These are phyloP conservation scores for Cubamyces lactineus DNA, from an alignment of 768 basidiomycete genomes.

Conservation along the genomic window DNA sequence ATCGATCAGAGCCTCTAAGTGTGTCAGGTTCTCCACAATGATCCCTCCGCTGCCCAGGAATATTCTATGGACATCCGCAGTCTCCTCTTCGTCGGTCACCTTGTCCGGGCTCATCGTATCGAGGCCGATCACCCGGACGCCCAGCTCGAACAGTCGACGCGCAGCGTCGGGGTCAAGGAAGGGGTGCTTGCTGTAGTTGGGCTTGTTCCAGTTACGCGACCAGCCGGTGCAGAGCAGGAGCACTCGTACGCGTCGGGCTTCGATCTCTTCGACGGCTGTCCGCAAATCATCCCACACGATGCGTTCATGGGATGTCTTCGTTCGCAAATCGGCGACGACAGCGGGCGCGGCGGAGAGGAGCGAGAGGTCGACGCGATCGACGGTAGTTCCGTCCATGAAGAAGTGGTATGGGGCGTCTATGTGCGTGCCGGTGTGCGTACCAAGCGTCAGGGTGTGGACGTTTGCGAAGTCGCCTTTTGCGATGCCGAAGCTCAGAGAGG, in stretches of 20 bases:
- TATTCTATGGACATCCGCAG: constrained; percentile 50
- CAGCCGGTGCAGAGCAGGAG: constrained; percentile 72
- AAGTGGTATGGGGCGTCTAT: constrained; percentile 81
- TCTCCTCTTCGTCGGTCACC: constrained; percentile 30
- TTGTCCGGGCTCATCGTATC: constrained; percentile 74
- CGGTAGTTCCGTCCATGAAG: constrained; percentile 54
- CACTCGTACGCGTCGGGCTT: constrained; percentile 39
- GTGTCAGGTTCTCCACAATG: constrained; percentile 73
- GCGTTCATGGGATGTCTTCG: constrained; percentile 44
- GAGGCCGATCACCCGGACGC: constrained; percentile 60
- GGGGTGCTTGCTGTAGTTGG: constrained; percentile 63
- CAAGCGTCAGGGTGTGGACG: constrained; percentile 55
- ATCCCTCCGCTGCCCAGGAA: constrained; percentile 63
- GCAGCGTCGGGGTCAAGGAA: constrained; percentile 62
- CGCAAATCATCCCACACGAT: constrained; percentile 62
- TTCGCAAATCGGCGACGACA: constrained; percentile 56
- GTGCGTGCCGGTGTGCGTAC: constrained; percentile 80
- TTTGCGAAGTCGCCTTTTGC: constrained; percentile 49
- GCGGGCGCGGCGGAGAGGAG: constrained; percentile 56
- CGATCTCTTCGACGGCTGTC: constrained; percentile 42
- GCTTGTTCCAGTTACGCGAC: constrained; percentile 56
- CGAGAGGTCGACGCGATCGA: constrained; percentile 60
- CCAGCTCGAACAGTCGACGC: constrained; percentile 47
- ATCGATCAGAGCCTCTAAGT: constrained; percentile 47
- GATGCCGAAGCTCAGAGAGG: constrained; percentile 43